A percentile compares a stretch with the other conserved stretches of the same genome.
phyloP scores from a whole-genome alignment of 352 stramenopile species.

The Proteromonas lacertae region DNA sequence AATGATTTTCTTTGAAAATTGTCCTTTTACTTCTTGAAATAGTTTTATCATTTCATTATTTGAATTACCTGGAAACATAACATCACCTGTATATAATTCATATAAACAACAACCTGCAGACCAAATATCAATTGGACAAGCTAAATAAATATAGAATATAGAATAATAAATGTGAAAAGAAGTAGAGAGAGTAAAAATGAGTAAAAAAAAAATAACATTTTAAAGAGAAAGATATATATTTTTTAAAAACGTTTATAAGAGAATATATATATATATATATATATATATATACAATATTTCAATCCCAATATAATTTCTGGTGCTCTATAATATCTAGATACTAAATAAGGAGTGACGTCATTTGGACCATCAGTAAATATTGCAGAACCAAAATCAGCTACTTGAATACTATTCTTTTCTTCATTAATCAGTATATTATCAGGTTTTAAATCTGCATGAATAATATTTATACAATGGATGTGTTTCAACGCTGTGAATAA shows the following conservation, averaged over 20 bases:
- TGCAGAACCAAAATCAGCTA: constrained; percentile 80
- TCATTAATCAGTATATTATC: constrained; percentile 87
- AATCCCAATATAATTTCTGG: too few species aligned
- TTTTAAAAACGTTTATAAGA: constrained; percentile 18
- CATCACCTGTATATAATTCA: constrained; percentile 83
- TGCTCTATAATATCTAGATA: constrained; percentile 95
- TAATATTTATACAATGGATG: constrained; percentile 25
- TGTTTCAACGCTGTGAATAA: constrained; percentile 25
- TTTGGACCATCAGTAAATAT: constrained; percentile 59
- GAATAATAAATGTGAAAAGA: constrained; percentile 4
- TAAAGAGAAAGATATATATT: too few species aligned
- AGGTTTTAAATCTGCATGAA: too few species aligned
- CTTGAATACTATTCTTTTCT: constrained; percentile 57
- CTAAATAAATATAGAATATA: constrained; percentile 37
- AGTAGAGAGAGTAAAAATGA: background rate
- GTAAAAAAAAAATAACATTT: background rate
- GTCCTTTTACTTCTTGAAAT: constrained; percentile 81
- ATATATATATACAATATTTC: too few species aligned
- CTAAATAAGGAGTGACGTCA: constrained; percentile 79
- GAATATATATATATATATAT: too few species aligned
- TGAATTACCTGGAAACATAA: constrained; percentile 71
- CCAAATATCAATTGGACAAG: constrained; percentile 86
- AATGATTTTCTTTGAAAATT: constrained; percentile 27
- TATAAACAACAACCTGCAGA: constrained; percentile 71
- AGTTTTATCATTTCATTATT: constrained; percentile 89